These are phyloP conservation scores for Spongospora subterranea DNA, from an alignment of 208 protist species.

Conservation along the genomic window DNA sequence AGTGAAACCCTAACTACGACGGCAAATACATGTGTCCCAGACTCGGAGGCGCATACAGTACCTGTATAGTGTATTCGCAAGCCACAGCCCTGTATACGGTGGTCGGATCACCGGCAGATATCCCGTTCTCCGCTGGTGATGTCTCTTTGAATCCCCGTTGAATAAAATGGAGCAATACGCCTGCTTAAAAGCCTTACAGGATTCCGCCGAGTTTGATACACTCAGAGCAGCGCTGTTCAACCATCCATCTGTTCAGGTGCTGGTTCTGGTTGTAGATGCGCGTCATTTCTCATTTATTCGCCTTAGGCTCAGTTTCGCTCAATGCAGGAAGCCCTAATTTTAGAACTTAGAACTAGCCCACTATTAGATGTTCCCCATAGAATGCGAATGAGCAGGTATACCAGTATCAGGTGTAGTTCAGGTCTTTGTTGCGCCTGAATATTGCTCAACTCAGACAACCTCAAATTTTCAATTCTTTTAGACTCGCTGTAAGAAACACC, in stretches of 20 bases:
- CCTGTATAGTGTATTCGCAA: no score
- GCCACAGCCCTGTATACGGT: no score
- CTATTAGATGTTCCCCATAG: not conserved
- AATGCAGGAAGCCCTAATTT: not conserved
- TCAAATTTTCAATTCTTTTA: not conserved
- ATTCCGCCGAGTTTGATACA: not conserved
- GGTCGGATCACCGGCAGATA: no score
- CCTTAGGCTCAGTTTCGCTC: not conserved
- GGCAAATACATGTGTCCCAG: no score
- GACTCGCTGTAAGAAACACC: not conserved
- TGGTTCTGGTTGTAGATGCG: not conserved
- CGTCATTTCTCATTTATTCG: not conserved
- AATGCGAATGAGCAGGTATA: not conserved
- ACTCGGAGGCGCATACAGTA: no score
- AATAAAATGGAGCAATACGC: not conserved
- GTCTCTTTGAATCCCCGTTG: no score
- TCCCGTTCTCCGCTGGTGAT: not conserved
- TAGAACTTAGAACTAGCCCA: not conserved
- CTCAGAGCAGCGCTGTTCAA: not conserved
- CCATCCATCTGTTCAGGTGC: not conserved
- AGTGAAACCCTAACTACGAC: no score
- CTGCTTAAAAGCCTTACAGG: not conserved
- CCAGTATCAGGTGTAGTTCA: not conserved
- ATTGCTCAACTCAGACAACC: not conserved
- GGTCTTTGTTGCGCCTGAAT: not conserved